These are phyloP conservation scores for Clavispora vitiphila DNA, from an alignment of 805 yeast genomes.

Conservation along the genomic window DNA sequence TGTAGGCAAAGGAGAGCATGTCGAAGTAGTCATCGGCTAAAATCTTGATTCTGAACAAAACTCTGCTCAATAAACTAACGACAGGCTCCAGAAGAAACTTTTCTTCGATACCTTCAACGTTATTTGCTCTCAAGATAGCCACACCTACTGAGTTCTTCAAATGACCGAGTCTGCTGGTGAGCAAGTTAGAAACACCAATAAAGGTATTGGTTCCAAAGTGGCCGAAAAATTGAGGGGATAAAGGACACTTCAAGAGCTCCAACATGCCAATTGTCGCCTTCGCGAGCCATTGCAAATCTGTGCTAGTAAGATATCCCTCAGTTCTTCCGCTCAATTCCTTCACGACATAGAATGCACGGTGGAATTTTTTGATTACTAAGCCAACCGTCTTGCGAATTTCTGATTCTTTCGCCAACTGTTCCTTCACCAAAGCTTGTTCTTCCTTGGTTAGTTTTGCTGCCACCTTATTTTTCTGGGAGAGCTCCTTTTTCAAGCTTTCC, in stretches of 20 bases:
- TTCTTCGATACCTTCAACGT: constrained; percentile 42
- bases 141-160: constrained; percentile 57
- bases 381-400: constrained; percentile 47
- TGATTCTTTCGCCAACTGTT: constrained; percentile 61
- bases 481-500: constrained; percentile 68
- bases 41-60: constrained; percentile 71
- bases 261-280: constrained; percentile 51
- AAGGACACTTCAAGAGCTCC: constrained; percentile 34
- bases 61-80: constrained; percentile 52
- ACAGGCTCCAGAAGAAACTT: constrained; percentile 48
- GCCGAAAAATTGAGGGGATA: constrained; percentile 35
- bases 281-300: constrained; percentile 67
- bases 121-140: constrained; percentile 58
- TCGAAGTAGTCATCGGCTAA: constrained; percentile 70
- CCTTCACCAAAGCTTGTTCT: constrained; percentile 59
- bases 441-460: constrained; percentile 64
- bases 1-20: constrained; percentile 60
- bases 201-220: constrained; percentile 44
- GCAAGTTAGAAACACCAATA: constrained; percentile 48
- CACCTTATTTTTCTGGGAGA: constrained; percentile 48
- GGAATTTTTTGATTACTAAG: constrained; percentile 28
- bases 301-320: constrained; percentile 49
- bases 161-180: constrained; percentile 48
- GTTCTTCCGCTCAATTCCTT: constrained; percentile 41
- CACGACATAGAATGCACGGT: constrained; percentile 51